These are phyloP conservation scores for Fusarium concolor DNA, from an alignment of 2,329 filamentous ascomycete species.

Conservation along the genomic window DNA sequence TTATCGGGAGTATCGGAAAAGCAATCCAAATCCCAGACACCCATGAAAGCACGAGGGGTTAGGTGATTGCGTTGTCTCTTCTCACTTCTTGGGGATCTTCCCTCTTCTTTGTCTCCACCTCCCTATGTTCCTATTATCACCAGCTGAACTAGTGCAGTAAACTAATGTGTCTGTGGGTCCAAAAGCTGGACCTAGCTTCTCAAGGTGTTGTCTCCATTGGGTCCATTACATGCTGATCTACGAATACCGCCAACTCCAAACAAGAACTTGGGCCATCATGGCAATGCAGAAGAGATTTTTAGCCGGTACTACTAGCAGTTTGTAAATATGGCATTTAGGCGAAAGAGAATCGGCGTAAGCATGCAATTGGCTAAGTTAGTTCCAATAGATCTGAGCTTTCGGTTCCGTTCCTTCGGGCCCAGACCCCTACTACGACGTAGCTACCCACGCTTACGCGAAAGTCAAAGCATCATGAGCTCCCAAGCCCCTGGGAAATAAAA, in stretches of 20 bases:
- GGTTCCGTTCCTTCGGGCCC: constrained; percentile 23
- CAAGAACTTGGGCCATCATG: background rate
- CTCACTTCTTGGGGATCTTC: background rate
- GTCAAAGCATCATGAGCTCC: constrained; percentile 4
- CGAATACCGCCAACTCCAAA: too few relatives aligned
- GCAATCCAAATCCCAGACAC: background rate
- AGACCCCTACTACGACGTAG: constrained; percentile 2
- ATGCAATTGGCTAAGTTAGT: background rate
- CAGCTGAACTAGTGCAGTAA: background rate
- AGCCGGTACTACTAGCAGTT: background rate
- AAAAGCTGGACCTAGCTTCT: too few relatives aligned
- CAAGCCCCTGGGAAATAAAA: background rate
- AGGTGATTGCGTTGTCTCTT: background rate
- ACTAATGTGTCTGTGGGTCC: too few relatives aligned
- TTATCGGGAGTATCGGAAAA: background rate
- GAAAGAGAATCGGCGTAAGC: background rate
- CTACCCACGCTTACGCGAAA: background rate
- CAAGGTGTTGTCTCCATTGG: too few relatives aligned
- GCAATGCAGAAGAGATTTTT: background rate
- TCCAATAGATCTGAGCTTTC: background rate
- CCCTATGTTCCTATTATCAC: background rate
- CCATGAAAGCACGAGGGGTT: too few relatives aligned
- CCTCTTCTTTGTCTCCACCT: background rate
- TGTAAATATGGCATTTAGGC: background rate
- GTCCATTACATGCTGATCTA: too few relatives aligned